Evolutionary conservation across 192 early-diverging fungal genomes (phyloP), one percentile per base, ranked within the genome.

Genomic region (Umbelopsis ramanniana): DNA sequence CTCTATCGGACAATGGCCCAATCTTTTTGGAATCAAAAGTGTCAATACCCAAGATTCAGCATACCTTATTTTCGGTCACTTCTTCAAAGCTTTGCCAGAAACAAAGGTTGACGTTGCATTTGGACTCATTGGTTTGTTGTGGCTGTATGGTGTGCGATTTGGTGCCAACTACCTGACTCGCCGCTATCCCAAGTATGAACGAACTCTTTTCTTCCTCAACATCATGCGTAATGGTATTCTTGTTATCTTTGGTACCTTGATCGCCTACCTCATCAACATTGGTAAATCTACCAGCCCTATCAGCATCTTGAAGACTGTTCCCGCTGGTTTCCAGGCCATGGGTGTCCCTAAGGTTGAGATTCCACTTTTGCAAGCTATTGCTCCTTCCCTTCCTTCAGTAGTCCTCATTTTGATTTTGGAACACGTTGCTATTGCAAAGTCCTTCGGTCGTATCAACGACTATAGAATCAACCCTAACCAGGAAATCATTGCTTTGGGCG

Each of bases 371-470:
- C 74, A 83, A 4, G 75, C 69, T 6, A 79, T 90, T 35, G 83
- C 81, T 0, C 77, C 80, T 38, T 82, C 89, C 47, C 70, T 92
- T 9, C 85, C 89, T 37, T 85, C 89, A n/a, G 86, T 90, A 10
- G 81, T 91, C 29, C 79, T 98, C 7, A 89, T 96, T 53, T 78
- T 90, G 40, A 85, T 98, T 38, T 80, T 98, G 52, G 96, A 98
- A 79, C 95, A 96, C 72, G 90, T 96, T 78, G 93, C 94, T 24
- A 92, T 98, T 71, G 84, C 88, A 71, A 96, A 96, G 83, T 90
- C 91, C 6, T 96, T 94, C 85, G 96, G 93, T 29, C 86, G 94
- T 52, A 77, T 90, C 66, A 93, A 94, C 83, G 89, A 93, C 55
- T 98, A 98, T 83, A 87, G 81, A 45, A 77, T 88, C 22, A 81